Base-by-base conservation (phyloP, 345 rosid genomes). In the Nephelium lappaceum region DNA sequence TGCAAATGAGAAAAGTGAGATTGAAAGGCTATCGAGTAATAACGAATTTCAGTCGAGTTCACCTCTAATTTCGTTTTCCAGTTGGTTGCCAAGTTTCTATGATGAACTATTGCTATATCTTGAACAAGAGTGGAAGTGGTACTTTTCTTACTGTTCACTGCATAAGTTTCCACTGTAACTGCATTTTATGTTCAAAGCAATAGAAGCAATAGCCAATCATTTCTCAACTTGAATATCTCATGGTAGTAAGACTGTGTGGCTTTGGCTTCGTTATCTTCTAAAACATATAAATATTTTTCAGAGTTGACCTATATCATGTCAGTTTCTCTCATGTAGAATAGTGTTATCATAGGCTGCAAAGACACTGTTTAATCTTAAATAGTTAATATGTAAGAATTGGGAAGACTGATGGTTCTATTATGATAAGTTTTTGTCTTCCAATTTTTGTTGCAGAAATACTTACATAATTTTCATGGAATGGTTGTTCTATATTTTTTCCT, bases 101-200 rank as follows among this genome's bases (percentile, higher is more conserved):
- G 99, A 96, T 74, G 98, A 93, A 79, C 82, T 96, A 84, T 88
- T 94, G 39, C 98, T 96, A 72, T 96, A 89, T 90, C 94, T 96
- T 68, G 99, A 96, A 86, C 95, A 94, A 87, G 98, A 96, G 83
- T 96, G 98, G 99, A 94, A 96, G 81, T 96, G 99, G 99, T 96
- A 93, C 47, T 61, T 71, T 76, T 39, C 43, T 27, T 67, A 21
- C 67, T 77, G 74, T 66, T 51, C 27, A 36, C 55, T 66, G 23
- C 36, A 57, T 25, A 25, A 74, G n/a, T 65, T 31, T 47, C 60
- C 39, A 51, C 69, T n/a, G 38, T 78, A 16, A 19, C 61, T 75
- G 68, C 73, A 38, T 19, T 67, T 24, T 43, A 53, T 67, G 55
- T 55, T 66, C 36, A 66, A 79, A 67, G 57, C 38, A 23, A 57